These are phyloP conservation scores for Verticillium klebahnii DNA, from an alignment of 2,329 filamentous ascomycete genomes.

Conservation along the genomic window DNA sequence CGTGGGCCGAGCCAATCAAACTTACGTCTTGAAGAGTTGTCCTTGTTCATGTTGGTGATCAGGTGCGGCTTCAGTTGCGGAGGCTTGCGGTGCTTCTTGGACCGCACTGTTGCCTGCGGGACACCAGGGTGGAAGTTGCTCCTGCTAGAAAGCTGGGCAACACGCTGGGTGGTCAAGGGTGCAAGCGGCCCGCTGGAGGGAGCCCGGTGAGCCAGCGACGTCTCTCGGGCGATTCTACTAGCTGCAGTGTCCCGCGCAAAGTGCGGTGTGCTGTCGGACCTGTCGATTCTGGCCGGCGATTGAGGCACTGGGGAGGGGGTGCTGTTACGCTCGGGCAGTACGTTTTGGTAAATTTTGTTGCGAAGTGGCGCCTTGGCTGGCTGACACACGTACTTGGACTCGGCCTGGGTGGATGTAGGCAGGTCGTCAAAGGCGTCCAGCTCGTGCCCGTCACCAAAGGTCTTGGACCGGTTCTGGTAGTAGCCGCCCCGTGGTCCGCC, in stretches of 20 bases:
- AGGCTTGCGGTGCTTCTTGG: conserved; percentile 53
- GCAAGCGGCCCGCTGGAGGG: conserved; percentile 49
- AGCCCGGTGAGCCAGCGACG: conserved; percentile 54
- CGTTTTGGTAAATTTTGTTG: conserved; percentile 52
- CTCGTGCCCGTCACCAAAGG: conserved; percentile 90
- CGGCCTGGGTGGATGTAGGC: conserved; percentile 76
- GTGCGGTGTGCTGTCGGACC: conserved; percentile 49
- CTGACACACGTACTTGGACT: conserved; percentile 78
- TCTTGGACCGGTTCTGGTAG: conserved; percentile 43
- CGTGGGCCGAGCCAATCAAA: conserved; percentile 12
- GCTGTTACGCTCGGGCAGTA: conserved; percentile 46
- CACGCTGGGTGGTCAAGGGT: conserved; percentile 50
- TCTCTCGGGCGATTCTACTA: conserved; percentile 61
- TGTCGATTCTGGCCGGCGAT: conserved; percentile 42
- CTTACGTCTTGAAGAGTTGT: conserved; percentile 77
- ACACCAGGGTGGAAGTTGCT: conserved; percentile 40
- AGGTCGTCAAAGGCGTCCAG: conserved; percentile 92
- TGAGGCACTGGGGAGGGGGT: conserved; percentile 52
- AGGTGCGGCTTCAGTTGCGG: conserved; percentile 74
- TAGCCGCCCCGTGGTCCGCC: conserved; percentile 13
- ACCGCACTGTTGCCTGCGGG: conserved; percentile 37
- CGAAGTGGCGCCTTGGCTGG: conserved; percentile 64
- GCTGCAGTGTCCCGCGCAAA: conserved; percentile 63
- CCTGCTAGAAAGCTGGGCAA: conserved; percentile 47
- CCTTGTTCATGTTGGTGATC: conserved; percentile 75